Base-by-base conservation (phyloP, 2,329 filamentous ascomycete genomes). In the Cercospora citrullina region DNA sequence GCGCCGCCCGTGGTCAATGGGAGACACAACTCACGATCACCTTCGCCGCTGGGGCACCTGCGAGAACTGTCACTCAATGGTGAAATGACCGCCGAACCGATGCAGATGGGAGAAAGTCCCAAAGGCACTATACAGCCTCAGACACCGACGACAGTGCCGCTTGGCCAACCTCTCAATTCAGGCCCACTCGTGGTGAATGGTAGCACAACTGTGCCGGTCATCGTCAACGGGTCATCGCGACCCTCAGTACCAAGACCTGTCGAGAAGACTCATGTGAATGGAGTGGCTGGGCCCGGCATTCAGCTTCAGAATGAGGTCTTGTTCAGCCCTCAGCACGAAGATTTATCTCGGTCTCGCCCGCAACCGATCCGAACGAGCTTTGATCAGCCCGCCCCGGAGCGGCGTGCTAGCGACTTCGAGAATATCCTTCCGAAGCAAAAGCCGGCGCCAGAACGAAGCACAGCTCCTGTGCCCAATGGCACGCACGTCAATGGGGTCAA, bases 21-120 rank as follows among this genome's bases (percentile, higher is more conserved):
- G 10, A 62, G 71, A 21, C 76, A 76, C 64, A 70, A 48, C 21
- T 77, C 75, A 16, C 77, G 82, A 30, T 84, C 83, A 18, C 83
- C 83, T 18, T 84, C 83, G 3, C 83, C 83, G 1, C 76, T 84
- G 31, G 79, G 80, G 5, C 80, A 82, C 63, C 70, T 79, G 60
- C 76, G 81, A 57, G 81, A 78, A 55, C 80, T 81, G 63, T 74
- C 77, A 8, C 73, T 71, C 28, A 75, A 70, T 53, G 72, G 70
- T 51, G 73, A 77, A 64, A 67, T 75, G 62, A 69, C 68, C 30
- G 61, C 71, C 9, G 71, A 65, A 26, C 65, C 72, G 59, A 26
- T 68, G 5, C 57, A 53, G 2, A 36, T 65, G 6, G 26, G 71
- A 18, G 68, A 70, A 33, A 76, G 72, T 48, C 73, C 74, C n/a